A percentile compares a stretch with the other conserved stretches of the same genome.
These are phyloP conservation scores for Colletotrichum sp. DNA, from an alignment of 2,329 filamentous ascomycete species.

Conservation along the genomic window DNA sequence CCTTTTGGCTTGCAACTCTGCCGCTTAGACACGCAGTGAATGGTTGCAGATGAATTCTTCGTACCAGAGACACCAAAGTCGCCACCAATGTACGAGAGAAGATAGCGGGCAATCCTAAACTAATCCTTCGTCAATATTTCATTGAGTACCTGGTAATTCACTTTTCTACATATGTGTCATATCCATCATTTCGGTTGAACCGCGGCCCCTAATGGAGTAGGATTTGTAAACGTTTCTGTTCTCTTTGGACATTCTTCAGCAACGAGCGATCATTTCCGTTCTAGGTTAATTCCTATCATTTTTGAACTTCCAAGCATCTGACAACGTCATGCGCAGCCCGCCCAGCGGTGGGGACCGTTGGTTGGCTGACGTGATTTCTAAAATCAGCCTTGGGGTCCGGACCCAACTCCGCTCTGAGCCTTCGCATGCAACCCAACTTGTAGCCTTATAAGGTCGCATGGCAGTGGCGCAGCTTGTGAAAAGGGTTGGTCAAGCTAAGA, in stretches of 20 bases:
- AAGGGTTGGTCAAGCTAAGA: background rate
- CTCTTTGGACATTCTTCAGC: background rate
- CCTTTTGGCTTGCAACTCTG: no score
- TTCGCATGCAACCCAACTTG: background rate
- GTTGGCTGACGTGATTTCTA: background rate
- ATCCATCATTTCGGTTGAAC: fast-evolving
- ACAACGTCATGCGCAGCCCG: background rate
- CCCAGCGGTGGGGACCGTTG: background rate
- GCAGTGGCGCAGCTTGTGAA: background rate
- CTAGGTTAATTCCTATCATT: background rate
- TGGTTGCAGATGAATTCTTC: no score
- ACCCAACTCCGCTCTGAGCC: background rate
- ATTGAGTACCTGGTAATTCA: no score
- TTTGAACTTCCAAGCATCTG: background rate
- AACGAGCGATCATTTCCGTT: background rate
- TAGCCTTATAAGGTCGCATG: background rate
- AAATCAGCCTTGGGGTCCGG: background rate
- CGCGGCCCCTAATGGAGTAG: fast-evolving
- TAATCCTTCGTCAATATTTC: no score
- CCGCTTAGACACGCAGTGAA: no score
- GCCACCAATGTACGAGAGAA: no score
- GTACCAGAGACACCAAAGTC: no score
- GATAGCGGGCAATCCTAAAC: no score
- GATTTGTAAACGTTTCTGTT: background rate
- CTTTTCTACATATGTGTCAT: background rate